Evolutionary conservation across 306 rosid genomes (phyloP).

Genomic region (Vicia sativa): DNA sequence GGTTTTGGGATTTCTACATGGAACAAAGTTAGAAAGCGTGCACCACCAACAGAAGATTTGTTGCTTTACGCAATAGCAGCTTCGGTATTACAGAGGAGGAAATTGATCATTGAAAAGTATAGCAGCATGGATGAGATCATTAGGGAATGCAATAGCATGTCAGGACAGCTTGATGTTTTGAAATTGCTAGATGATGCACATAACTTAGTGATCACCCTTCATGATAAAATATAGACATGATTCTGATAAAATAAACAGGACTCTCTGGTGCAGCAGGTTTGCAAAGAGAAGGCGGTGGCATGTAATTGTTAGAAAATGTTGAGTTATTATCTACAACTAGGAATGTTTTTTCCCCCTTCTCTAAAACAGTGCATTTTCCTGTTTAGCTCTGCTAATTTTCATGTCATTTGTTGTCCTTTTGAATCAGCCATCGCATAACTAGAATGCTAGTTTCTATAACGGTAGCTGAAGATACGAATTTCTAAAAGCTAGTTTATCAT

Average conservation of each 20-base stretch:
- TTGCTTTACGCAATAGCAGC: slow-evolving; percentile 96
- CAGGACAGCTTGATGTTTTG: slow-evolving; percentile 96
- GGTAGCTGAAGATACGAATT: background rate
- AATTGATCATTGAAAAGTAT: slow-evolving; percentile 84
- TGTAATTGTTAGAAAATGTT: slow-evolving; percentile 35
- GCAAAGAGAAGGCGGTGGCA: slow-evolving; percentile 39
- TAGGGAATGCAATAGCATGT: slow-evolving; percentile 96
- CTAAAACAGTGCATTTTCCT: slow-evolving; percentile 12
- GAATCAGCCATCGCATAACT: background rate
- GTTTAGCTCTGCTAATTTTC: slow-evolving; percentile 1
- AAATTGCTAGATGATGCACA: slow-evolving; percentile 98
- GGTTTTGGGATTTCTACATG: slow-evolving; percentile 88
- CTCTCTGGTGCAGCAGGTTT: slow-evolving; percentile 35
- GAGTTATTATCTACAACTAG: slow-evolving; percentile 35
- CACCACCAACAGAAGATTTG: slow-evolving; percentile 92
- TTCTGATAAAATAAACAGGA: slow-evolving; percentile 34
- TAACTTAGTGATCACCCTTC: slow-evolving; percentile 85
- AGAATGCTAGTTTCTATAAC: background rate
- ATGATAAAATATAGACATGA: slow-evolving; percentile 78
- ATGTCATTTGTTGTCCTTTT: background rate
- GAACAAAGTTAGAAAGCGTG: slow-evolving; percentile 93
- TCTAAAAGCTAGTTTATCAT: background rate
- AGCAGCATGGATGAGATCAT: slow-evolving; percentile 99
- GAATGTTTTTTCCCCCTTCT: slow-evolving; percentile 32
- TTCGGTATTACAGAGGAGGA: slow-evolving; percentile 90